A percentile compares a stretch with the other conserved stretches of the same genome.
phyloP scores from a whole-genome alignment of 2,329 filamentous ascomycete genomes.

The Remersonia thermophila region DNA sequence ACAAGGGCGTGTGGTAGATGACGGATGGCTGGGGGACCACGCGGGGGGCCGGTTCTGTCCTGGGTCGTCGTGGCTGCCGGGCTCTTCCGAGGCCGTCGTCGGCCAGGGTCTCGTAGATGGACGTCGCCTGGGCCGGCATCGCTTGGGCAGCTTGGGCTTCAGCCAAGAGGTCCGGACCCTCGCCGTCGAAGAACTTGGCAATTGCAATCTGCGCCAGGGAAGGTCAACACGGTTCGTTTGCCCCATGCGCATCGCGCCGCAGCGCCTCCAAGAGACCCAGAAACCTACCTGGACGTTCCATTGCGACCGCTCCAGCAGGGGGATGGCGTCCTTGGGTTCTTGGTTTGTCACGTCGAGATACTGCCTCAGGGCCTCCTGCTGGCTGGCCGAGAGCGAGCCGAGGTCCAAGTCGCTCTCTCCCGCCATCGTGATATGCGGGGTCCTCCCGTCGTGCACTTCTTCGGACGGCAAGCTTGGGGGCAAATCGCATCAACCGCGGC shows the following conservation, averaged over 20 bases:
- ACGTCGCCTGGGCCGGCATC: too few species aligned
- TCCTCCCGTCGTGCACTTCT: too few species aligned
- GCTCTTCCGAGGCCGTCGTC: too few species aligned
- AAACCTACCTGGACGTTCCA: slow-evolving; percentile 79
- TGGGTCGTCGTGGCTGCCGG: slow-evolving; percentile 23
- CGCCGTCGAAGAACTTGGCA: slow-evolving; percentile 94
- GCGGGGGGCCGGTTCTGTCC: slow-evolving; percentile 61
- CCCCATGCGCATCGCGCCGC: too few species aligned
- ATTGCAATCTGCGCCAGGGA: slow-evolving; percentile 62
- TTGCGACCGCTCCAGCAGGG: slow-evolving; percentile 71
- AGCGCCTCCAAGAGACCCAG: too few species aligned
- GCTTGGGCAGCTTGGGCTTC: slow-evolving; percentile 55
- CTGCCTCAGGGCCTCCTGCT: slow-evolving; percentile 77
- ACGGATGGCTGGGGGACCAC: slow-evolving; percentile 68
- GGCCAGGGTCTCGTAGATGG: slow-evolving; percentile 9
- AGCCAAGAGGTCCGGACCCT: slow-evolving; percentile 68
- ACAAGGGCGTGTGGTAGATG: slow-evolving; percentile 57
- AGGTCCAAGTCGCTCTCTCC: slow-evolving; percentile 42
- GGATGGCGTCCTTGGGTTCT: slow-evolving; percentile 60
- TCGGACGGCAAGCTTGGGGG: background rate
- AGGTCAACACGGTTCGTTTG: too few species aligned
- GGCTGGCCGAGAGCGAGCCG: slow-evolving; percentile 58
- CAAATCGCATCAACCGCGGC: background rate
- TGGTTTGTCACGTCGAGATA: slow-evolving; percentile 83
- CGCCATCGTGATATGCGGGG: slow-evolving; percentile 25